Conservation (phyloP, 805 yeast genomes). For the Clavispora asparagi region DNA sequence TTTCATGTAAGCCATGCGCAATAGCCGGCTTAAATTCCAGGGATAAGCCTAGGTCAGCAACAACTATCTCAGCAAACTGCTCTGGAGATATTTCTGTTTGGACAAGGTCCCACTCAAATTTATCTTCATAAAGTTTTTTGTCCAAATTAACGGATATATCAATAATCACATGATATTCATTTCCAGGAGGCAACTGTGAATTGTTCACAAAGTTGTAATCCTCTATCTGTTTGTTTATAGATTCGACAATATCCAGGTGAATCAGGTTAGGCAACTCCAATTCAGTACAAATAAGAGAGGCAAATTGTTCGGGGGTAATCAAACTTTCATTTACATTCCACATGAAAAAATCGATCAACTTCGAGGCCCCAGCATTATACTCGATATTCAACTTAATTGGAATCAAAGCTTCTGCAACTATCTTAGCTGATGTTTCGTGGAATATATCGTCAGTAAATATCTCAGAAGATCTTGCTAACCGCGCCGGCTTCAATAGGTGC, state of each 20-base stretch:
- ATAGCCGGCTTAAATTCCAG: conserved; percentile 89
- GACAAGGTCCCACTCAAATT: conserved; percentile 86
- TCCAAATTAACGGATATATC: conserved; percentile 79
- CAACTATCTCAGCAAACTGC: conserved; percentile 74
- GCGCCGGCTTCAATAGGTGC: conserved; percentile 17
- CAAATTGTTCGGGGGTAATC: conserved; percentile 69
- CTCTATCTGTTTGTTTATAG: conserved; percentile 76
- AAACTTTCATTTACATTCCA: conserved; percentile 68
- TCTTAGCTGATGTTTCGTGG: conserved; percentile 2
- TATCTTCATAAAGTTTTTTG: conserved; percentile 81
- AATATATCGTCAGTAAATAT: conserved; percentile 3
- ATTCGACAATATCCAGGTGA: conserved; percentile 58
- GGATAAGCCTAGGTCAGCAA: conserved; percentile 75
- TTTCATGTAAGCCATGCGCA: conserved; percentile 80
- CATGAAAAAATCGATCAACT: conserved; percentile 59
- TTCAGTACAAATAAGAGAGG: conserved; percentile 73
- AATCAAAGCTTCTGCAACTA: conserved; percentile 40
- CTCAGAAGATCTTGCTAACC: conserved; percentile 6
- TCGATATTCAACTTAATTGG: conserved; percentile 66
- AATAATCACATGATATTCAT: conserved; percentile 68
- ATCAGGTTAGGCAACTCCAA: conserved; percentile 69
- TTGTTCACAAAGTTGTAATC: conserved; percentile 62
- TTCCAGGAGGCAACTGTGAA: conserved; percentile 54
- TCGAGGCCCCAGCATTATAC: conserved; percentile 43
- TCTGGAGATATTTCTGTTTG: conserved; percentile 65